Evolutionary conservation across 345 rosid genomes (phyloP), one percentile per base, ranked within the genome.

Genomic region (Pistacia atlantica): DNA sequence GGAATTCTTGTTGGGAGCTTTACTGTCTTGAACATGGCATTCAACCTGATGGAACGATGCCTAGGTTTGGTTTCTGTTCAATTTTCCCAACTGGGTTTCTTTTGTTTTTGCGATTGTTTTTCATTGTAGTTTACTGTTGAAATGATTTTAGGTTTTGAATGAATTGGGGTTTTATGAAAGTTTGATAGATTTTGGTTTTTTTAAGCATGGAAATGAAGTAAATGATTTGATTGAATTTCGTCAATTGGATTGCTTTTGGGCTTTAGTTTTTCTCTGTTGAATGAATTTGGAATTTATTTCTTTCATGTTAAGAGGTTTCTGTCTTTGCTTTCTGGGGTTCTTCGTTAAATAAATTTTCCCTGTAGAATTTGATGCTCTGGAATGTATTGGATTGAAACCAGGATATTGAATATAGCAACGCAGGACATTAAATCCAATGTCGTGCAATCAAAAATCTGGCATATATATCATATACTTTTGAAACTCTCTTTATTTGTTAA

Each of bases 1-100:
- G 95, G 20, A 90, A 90, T 71, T 76, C 95, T 5, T 90, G 95
- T 76, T 90, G 91, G 92, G 95, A 90, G 82, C 92, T 90, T 73
- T 89, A 90, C 77, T 89, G 95, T 83, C 91, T 90, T 75, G 95
- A 90, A 82, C 95, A 90, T 86, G 92, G 87, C 8, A 90, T 90
- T 62, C 90, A 90, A 2, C 89, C 92, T 63, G 92, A 86, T 83
- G 90, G 92, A 38, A 79, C n/a, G 65, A 86, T 90, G 95, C 92
- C 95, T 35, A 80, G 90, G 90, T 89, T 33, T 0, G 10, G 6
- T 56, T 52, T 66, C 11, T 56, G 1, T 37, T 7, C 28, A 28
- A 16, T 67, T 67, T 67, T 48, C 55, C 22, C 13, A 10, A 68
- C 31, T 22, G 57, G 10, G 56, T 25, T 48, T 14, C 35, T 67